Evolutionary conservation across 202 grass and related monocot genomes (phyloP).

Genomic region (Saccharum hybrid): DNA sequence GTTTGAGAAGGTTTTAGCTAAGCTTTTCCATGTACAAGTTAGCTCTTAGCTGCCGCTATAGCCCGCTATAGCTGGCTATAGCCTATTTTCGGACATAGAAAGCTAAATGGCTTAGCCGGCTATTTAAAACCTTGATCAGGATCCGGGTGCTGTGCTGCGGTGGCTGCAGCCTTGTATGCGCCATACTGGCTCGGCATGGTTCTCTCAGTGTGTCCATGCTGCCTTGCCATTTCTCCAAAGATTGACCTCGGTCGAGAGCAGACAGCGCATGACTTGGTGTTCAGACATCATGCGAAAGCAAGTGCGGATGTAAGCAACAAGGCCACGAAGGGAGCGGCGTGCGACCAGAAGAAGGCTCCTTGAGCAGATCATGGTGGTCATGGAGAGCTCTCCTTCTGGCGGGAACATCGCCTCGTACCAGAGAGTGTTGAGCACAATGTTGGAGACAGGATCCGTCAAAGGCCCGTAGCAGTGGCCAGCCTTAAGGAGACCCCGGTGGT

Average conservation of each 20-base stretch:
- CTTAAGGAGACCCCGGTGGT: slow-evolving; percentile 10
- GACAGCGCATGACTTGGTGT: slow-evolving; percentile 4
- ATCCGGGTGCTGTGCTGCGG: background rate
- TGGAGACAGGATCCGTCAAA: background rate
- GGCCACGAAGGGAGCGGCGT: background rate
- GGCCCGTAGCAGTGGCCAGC: slow-evolving; percentile 32
- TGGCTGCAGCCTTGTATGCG: background rate
- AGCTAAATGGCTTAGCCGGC: too few species aligned
- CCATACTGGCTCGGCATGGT: background rate
- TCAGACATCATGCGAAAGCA: background rate
- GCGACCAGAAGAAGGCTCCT: slow-evolving; percentile 15
- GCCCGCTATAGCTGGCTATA: too few species aligned
- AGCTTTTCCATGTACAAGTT: too few species aligned
- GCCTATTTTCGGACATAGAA: too few species aligned
- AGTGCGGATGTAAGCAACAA: slow-evolving; percentile 1
- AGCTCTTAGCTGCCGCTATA: too few species aligned
- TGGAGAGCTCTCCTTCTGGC: background rate
- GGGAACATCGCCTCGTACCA: slow-evolving; percentile 3
- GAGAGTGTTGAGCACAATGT: slow-evolving; percentile 1
- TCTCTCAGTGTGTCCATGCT: background rate
- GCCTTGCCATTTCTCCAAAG: slow-evolving; percentile 21
- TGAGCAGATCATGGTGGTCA: slow-evolving; percentile 12
- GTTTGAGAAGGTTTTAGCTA: too few species aligned
- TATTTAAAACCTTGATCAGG: too few species aligned
- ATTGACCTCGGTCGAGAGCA: background rate